Evolutionary conservation across 2,329 filamentous ascomycete genomes (phyloP), one percentile per base, ranked within the genome.

Genomic region (Fusarium devonianum): DNA sequence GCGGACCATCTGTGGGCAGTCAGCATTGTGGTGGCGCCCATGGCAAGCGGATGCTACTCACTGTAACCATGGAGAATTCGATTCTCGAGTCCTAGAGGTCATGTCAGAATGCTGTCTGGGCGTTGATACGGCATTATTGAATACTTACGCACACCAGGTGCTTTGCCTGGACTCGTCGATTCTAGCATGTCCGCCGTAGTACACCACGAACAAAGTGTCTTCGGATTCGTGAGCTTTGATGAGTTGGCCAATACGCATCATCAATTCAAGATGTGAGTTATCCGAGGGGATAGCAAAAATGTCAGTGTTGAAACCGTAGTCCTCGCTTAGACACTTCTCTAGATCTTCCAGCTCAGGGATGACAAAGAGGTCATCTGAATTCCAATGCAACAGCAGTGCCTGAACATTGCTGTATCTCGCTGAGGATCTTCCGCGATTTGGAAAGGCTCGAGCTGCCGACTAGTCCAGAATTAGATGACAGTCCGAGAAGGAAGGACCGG

Each of bases 111-210:
- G 14, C 32, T 25, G 10, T 14, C 8, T 35, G 16, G 14, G 11
- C 16, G 14, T 12, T 7, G 12, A 13, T 10, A 7, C 6, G 6
- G 22, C 18, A 3, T 23, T 16, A 13, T 9, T 12, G 8, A 38
- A 8, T 35, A 78, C 77, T 71, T 71, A 80, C 73, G 81, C 81
- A 63, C 80, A 84, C 81, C 81, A 84, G 7, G 80, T 83, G 65
- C 81, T 84, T 61, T 84, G 81, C 38, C 81, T 73, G 16, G 80
- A 81, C 51, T 83, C 79, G 49, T 84, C 81, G 49, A 84, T 84
- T 53, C 77, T 76, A 3, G 81, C 81, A 64, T 85, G 82, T 1
- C 82, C 82, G 9, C 80, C 82, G 45, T 85, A 84, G 63, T 84
- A 85, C 12, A 84, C 69, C 7, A 84, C 64, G 55, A 84, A 82